Percentiles rank a stretch among this genome's conserved stretches.
phyloP scores from a whole-genome alignment of 306 rosid species.

The Citrullus mucosospermus region DNA sequence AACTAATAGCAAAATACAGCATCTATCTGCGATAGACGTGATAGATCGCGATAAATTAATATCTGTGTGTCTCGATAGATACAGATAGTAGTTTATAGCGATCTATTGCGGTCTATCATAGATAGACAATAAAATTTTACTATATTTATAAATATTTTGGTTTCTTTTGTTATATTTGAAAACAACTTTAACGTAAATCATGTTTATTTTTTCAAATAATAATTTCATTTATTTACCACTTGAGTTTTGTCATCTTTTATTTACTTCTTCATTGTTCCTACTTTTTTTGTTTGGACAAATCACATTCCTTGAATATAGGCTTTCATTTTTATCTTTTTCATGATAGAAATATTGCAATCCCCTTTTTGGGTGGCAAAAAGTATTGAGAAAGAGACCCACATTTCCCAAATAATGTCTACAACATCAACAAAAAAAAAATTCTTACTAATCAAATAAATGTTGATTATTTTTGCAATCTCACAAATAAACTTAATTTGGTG shows the following conservation, averaged over 20 bases:
- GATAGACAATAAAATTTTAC: too few species aligned
- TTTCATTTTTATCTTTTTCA: not conserved
- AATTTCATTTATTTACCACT: not conserved
- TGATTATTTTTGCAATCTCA: not conserved
- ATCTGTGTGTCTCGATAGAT: too few species aligned
- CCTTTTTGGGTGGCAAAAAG: not conserved
- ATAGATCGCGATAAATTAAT: too few species aligned
- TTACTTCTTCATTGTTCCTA: not conserved
- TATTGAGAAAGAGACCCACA: not conserved
- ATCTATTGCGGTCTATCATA: too few species aligned
- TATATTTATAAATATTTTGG: too few species aligned
- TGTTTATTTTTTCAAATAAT: too few species aligned
- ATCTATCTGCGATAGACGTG: too few species aligned
- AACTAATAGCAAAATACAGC: too few species aligned
- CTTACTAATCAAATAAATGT: not conserved
- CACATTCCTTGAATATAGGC: not conserved
- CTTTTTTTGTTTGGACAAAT: not conserved
- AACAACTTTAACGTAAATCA: too few species aligned
- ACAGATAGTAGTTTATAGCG: too few species aligned
- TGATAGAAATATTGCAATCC: not conserved
- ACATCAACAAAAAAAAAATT: not conserved
- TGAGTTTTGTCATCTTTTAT: not conserved
- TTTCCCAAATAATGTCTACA: not conserved
- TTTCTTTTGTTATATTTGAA: too few species aligned
- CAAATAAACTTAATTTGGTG: not conserved